Conservation (phyloP, 331 rosid genomes). For the Quercus phellos region DNA sequence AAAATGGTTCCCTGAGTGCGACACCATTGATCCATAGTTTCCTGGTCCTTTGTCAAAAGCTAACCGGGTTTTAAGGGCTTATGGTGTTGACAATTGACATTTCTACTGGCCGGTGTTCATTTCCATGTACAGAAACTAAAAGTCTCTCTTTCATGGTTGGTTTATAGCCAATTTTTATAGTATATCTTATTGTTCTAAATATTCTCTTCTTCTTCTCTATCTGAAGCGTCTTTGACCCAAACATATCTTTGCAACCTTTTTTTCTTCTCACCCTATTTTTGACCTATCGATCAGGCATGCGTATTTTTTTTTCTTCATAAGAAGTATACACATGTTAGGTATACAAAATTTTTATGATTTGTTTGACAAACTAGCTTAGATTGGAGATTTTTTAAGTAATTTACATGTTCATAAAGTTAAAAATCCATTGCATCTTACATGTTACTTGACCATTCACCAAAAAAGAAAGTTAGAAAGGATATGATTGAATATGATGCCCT, state of each 20-base stretch:
- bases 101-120: constrained; percentile 44
- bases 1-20: constrained; percentile 37
- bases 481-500: constrained; percentile 26
- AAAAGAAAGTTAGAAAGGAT: neutral
- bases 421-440: constrained; percentile 39
- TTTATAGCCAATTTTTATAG: neutral
- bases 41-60: constrained; percentile 47
- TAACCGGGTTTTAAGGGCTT: constrained; percentile 50
- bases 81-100: constrained; percentile 67
- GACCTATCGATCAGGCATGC: constrained; percentile 44
- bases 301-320: constrained; percentile 30
- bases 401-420: constrained; percentile 1
- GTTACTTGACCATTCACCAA: constrained; percentile 8
- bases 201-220: constrained; percentile 24
- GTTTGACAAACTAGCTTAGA: constrained; percentile 10
- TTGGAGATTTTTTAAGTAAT: neutral
- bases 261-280: constrained; percentile 43
- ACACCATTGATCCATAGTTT: constrained; percentile 39
- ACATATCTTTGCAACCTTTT: constrained; percentile 26
- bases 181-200: neutral
- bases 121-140: constrained; percentile 2
- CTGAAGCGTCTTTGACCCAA: constrained; percentile 78
- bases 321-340: constrained; percentile 51
- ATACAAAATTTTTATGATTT: constrained; percentile 11
- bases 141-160: neutral